These are phyloP conservation scores for Furcasterigmium furcatum DNA, from an alignment of 2,329 filamentous ascomycete genomes.

Conservation along the genomic window DNA sequence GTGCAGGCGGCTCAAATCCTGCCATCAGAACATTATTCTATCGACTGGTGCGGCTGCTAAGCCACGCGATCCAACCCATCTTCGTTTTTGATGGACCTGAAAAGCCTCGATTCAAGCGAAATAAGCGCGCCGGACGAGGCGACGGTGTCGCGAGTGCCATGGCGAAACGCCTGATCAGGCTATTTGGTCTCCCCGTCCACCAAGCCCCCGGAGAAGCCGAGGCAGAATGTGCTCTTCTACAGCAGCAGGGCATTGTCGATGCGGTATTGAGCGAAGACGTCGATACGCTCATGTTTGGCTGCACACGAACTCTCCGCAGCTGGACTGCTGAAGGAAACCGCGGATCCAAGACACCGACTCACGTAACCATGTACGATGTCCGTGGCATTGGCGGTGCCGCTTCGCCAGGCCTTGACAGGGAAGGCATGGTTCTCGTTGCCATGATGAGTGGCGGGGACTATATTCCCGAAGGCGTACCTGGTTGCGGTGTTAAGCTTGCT, in stretches of 20 bases:
- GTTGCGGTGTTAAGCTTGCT: constrained; percentile 83
- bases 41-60: constrained; percentile 73
- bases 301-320: constrained; percentile 72
- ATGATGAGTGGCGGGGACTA: constrained; percentile 97
- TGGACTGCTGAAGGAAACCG: constrained; percentile 72
- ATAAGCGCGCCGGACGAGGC: constrained; percentile 67
- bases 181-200: constrained; percentile 83
- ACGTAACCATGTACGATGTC: constrained; percentile 75
- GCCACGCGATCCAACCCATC: constrained; percentile 76
- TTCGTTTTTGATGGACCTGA: constrained; percentile 89
- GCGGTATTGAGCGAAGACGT: constrained; percentile 95
- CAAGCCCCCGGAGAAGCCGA: constrained; percentile 93
- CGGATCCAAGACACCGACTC: constrained; percentile 70
- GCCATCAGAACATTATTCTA: constrained; percentile 92
- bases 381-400: constrained; percentile 44
- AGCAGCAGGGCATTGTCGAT: constrained; percentile 80
- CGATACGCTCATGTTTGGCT: constrained; percentile 97
- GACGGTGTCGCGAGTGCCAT: constrained; percentile 68
- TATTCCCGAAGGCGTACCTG: constrained; percentile 79
- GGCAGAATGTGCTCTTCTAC: constrained; percentile 87
- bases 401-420: constrained; percentile 65
- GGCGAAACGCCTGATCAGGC: constrained; percentile 77
- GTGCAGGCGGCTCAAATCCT: constrained; percentile 75
- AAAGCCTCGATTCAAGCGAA: constrained; percentile 84
- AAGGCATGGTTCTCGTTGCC: constrained; percentile 91